Evolutionary conservation across 306 rosid species (phyloP).

Genomic region (Citrullus mucosospermus): DNA sequence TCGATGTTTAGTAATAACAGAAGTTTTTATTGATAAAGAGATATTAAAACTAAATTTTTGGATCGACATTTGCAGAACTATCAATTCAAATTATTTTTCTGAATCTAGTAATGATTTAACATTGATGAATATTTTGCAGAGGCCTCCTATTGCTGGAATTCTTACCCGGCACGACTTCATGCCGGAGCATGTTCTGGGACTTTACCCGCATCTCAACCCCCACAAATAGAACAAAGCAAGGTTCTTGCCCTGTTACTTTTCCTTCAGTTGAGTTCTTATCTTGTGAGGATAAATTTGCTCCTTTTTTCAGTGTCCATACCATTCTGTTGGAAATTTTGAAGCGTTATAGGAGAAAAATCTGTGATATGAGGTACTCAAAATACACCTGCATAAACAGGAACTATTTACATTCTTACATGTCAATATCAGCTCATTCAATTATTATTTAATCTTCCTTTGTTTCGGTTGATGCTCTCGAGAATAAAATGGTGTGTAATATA

Average conservation of each 20-base stretch:
- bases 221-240: constrained; percentile 17
- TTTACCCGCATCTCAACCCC: constrained; percentile 40
- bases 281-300: background rate
- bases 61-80: background rate
- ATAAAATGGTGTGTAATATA: background rate
- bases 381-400: background rate
- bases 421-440: constrained; percentile 1
- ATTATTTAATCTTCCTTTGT: background rate
- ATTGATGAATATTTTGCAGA: constrained; percentile 26
- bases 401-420: background rate
- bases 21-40: background rate
- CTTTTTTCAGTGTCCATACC: background rate
- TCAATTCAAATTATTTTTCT: background rate
- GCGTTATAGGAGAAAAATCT: background rate
- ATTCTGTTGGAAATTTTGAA: background rate
- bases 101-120: background rate
- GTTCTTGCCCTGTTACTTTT: background rate
- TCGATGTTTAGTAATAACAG: too few relatives aligned
- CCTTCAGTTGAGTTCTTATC: background rate
- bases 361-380: background rate
- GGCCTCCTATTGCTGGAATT: constrained; percentile 78
- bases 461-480: background rate
- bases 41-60: background rate
- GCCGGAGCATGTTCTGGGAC: constrained; percentile 77
- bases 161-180: constrained; percentile 83